These are phyloP conservation scores for Penicillium simplicissimum DNA, from an alignment of 495 filamentous ascomycete genomes.

Conservation along the genomic window DNA sequence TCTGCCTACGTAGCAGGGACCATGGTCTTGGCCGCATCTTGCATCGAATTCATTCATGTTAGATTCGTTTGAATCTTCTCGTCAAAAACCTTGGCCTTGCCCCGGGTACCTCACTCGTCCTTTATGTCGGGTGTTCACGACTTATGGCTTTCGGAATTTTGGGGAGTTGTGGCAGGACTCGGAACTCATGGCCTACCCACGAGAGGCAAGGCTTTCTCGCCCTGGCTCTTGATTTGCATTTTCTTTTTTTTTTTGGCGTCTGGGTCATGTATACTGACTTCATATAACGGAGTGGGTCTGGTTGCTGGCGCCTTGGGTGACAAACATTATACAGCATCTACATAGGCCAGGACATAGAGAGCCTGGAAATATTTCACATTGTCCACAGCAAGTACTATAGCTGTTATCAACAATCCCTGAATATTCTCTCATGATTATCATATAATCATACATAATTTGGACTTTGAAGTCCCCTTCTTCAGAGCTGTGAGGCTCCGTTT, in stretches of 20 bases:
- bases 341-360: neutral
- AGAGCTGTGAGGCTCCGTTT: too few species aligned
- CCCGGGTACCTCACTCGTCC: neutral
- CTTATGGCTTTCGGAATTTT: slow-evolving; percentile 6
- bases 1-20: neutral
- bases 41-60: neutral
- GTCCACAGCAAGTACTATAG: slow-evolving; percentile 14
- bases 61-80: neutral
- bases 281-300: slow-evolving; percentile 18
- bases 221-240: slow-evolving; percentile 12
- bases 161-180: slow-evolving; percentile 1
- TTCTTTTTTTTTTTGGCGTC: slow-evolving; percentile 17
- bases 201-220: neutral
- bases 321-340: neutral
- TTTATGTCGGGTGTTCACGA: neutral
- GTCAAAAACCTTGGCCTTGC: neutral
- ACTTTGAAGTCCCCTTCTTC: neutral
- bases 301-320: slow-evolving; percentile 10
- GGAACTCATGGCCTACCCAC: neutral
- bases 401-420: slow-evolving; percentile 17
- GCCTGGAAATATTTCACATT: slow-evolving; percentile 9
- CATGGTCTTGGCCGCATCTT: neutral
- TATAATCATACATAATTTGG: neutral
- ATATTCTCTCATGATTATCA: slow-evolving; percentile 8
- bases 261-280: slow-evolving; percentile 24